A percentile compares a stretch with the other conserved stretches of the same genome.
Evolutionary conservation across 805 yeast species (phyloP).

Genomic region (Torulaspora gathmanii): DNA sequence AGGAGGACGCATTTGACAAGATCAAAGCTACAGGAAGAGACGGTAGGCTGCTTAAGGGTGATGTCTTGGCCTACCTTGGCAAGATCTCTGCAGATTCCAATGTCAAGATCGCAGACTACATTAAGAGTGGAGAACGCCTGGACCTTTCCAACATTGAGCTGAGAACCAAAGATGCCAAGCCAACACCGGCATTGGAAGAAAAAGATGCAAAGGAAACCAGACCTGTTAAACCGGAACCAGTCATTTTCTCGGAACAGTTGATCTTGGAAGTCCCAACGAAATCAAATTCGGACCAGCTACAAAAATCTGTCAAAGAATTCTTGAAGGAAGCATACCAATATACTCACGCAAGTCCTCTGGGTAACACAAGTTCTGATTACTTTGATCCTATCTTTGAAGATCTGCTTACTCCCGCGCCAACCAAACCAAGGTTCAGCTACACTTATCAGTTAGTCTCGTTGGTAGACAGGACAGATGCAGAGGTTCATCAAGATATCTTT

Average conservation of each 20-base stretch:
- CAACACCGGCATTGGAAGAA: slow-evolving; percentile 1
- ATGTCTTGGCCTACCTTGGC: slow-evolving; percentile 80
- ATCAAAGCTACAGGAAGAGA: slow-evolving; percentile 84
- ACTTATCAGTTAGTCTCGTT: slow-evolving; percentile 21
- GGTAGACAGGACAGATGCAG: slow-evolving; percentile 3
- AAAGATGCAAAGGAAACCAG: slow-evolving; percentile 12
- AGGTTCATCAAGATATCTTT: slow-evolving; percentile 24
- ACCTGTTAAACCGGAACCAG: slow-evolving; percentile 29
- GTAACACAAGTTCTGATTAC: slow-evolving; percentile 40
- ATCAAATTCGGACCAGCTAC: slow-evolving; percentile 36
- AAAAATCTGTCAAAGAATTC: slow-evolving; percentile 45
- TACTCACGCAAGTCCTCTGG: slow-evolving; percentile 27
- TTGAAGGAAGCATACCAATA: slow-evolving; percentile 41
- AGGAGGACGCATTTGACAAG: slow-evolving; percentile 62
- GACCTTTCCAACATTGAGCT: slow-evolving; percentile 66
- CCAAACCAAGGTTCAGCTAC: slow-evolving; percentile 27
- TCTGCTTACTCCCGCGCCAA: slow-evolving; percentile 43
- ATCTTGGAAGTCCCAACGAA: slow-evolving; percentile 31
- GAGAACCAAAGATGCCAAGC: slow-evolving; percentile 20
- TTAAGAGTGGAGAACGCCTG: slow-evolving; percentile 54
- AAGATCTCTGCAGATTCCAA: slow-evolving; percentile 56
- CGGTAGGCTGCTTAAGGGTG: slow-evolving; percentile 87
- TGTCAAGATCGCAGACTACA: slow-evolving; percentile 47
- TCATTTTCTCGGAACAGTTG: slow-evolving; percentile 30
- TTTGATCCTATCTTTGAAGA: slow-evolving; percentile 60